phyloP scores from a whole-genome alignment of 768 basidiomycete genomes.

The Podaxis pistillaris region DNA sequence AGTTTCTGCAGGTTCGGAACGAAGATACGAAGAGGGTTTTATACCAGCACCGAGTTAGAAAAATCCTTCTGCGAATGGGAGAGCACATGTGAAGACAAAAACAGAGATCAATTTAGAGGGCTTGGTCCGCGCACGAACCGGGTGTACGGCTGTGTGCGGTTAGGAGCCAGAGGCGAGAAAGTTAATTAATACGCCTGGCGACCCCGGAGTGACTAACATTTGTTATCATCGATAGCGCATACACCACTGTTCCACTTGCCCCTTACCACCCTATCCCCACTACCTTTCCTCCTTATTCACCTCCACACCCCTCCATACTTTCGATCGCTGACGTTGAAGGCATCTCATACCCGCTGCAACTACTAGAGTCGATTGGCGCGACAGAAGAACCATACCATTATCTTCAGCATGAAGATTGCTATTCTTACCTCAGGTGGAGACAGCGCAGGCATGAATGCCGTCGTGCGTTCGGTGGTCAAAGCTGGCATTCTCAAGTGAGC shows the following conservation, averaged over 20 bases:
- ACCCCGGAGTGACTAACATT: background rate
- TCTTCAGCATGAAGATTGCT: constrained; percentile 75
- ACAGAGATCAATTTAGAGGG: background rate
- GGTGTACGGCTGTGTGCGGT: background rate
- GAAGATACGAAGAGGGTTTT: background rate
- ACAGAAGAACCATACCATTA: background rate
- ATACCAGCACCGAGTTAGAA: background rate
- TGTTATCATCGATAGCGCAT: background rate
- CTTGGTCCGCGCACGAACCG: background rate
- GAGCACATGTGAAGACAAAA: background rate
- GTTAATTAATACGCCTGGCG: background rate
- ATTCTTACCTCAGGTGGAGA: constrained; percentile 96
- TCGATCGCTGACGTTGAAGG: background rate
- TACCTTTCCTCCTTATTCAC: background rate
- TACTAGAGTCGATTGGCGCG: background rate
- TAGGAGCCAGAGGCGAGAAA: constrained; percentile 2
- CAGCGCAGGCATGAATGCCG: constrained; percentile 97
- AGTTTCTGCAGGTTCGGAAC: background rate
- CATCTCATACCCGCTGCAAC: background rate
- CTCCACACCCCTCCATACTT: background rate
- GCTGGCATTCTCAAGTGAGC: constrained; percentile 85
- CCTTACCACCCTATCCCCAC: background rate
- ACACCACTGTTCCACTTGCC: background rate
- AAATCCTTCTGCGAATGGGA: background rate
- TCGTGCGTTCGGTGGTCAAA: constrained; percentile 91